Base-by-base conservation (phyloP, 495 filamentous ascomycete species). In the Tuber aestivum region DNA sequence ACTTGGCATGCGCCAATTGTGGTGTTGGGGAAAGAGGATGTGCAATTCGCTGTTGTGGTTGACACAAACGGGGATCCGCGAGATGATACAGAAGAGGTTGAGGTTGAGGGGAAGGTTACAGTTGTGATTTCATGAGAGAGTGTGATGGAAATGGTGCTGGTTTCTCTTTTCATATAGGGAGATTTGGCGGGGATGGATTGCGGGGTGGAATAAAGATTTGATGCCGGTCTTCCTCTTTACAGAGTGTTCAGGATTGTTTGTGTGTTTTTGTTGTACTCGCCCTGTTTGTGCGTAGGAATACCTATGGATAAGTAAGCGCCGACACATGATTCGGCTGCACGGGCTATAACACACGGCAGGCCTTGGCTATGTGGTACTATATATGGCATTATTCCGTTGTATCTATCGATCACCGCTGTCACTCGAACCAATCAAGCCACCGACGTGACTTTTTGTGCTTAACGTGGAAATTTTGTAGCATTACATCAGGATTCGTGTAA, bases 1-100 rank as follows among this genome's bases (percentile, higher is more conserved):
- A 97, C 93, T 68, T 99, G 96, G 95, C 95, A 99, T 87, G 94
- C 95, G 78, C 95, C 95, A 3, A 98, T 99, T 95, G 93, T 92
- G 23, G 94, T 93, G 69, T 81, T 97, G 35, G 95, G 95, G 1
- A 81, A 85, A 70, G 78, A 86, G 45, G 86, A 88, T 35, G 88
- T 94, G 41, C 91, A 92, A 80, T 99, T 98, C 85, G 89, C 97
- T 38, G 94, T 97, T 14, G 87, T 93, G 82, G 94, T 97, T 85
- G 93, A 90, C 85, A 91, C 90, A 23, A 99, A 96, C 84, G 94
- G 92, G 7, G 91, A 94, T 48, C 89, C 84, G 20, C 86, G 89
- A 3, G 95, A 98, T 86, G 95, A 99, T 84, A 95, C 93, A 80
- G 92, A 98, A 86, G 94, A 97, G 86, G 90, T 93, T 6, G 86